Conservation (phyloP, 2,329 filamentous ascomycete species). For the Bertia moriformis region DNA sequence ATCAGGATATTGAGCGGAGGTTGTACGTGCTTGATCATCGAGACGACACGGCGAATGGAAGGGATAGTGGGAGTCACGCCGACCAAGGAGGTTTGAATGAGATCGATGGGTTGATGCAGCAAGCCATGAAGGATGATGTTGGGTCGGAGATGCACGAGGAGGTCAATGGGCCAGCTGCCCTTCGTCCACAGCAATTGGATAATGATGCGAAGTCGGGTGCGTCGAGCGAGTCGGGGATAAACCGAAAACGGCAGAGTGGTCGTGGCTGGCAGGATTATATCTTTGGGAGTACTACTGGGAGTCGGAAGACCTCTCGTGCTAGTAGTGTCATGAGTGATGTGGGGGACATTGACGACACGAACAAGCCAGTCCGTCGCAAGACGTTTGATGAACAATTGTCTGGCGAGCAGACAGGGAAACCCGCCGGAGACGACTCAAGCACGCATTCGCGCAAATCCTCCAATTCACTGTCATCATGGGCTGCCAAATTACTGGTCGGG, state of each 20-base stretch:
- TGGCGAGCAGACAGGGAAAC: neutral
- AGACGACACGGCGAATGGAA: neutral
- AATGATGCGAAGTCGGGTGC: neutral
- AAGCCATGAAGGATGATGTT: neutral
- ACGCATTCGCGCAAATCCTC: neutral
- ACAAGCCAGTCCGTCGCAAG: neutral
- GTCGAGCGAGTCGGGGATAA: neutral
- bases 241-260: neutral
- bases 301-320: neutral
- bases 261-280: slow-evolving; percentile 1
- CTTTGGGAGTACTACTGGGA: neutral
- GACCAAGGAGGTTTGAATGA: neutral
- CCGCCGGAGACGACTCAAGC: neutral
- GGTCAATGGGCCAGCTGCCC: neutral
- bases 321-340: slow-evolving; percentile 1
- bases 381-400: neutral
- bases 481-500: neutral
- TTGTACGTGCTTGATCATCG: neutral
- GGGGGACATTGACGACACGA: neutral
- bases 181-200: neutral
- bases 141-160: neutral
- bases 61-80: neutral
- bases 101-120: neutral
- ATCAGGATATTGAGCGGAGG: slow-evolving; percentile 1
- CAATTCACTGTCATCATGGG: neutral